Evolutionary conservation across 2,329 filamentous ascomycete genomes (phyloP).

Genomic region (Stachybotrys chartarum): DNA sequence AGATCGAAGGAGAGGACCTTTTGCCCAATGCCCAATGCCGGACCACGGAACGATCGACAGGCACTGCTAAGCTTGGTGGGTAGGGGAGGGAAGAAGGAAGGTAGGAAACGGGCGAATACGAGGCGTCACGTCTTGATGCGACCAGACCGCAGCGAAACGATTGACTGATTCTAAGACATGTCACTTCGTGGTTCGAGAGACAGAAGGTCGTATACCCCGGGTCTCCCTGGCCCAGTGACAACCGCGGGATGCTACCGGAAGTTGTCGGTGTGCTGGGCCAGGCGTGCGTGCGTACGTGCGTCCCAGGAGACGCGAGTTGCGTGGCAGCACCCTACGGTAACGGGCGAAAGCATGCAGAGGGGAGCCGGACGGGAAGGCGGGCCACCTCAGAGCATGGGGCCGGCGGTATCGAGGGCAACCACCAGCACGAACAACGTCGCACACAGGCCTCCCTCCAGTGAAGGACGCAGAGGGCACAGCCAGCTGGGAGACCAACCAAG

Average conservation of each 20-base stretch:
- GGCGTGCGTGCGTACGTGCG: neutral
- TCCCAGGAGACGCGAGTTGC: neutral
- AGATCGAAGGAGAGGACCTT: constrained; percentile 5
- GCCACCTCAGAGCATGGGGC: no score
- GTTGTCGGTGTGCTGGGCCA: neutral
- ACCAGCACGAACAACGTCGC: neutral
- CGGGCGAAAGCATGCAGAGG: neutral
- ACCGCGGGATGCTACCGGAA: neutral
- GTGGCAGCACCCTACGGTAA: neutral
- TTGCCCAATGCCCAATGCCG: neutral
- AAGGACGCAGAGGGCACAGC: no score
- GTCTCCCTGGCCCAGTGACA: neutral
- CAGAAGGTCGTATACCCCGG: neutral
- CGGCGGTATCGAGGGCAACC: no score
- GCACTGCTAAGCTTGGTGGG: neutral
- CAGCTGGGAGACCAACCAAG: no score
- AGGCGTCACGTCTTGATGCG: neutral
- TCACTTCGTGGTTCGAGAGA: neutral
- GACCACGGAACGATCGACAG: constrained; percentile 4
- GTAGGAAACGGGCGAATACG: neutral
- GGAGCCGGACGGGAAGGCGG: no score
- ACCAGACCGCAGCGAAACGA: neutral
- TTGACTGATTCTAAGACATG: neutral
- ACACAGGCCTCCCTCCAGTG: neutral
- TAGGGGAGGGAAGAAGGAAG: neutral